Base-by-base conservation (phyloP, 768 basidiomycete genomes). In the Lentinula edodes region DNA sequence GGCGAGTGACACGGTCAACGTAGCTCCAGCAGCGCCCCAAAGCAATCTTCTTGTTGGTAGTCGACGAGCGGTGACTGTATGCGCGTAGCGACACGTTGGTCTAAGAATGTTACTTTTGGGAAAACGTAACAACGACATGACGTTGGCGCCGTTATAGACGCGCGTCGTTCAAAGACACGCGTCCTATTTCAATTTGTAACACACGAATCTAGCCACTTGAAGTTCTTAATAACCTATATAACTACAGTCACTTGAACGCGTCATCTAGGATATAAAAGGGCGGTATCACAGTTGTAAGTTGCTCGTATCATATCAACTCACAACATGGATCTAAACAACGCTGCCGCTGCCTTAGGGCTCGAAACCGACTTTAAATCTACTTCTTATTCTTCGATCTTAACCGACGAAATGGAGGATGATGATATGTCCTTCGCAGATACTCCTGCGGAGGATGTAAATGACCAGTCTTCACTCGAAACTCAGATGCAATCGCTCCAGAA, bases 401-500 rank as follows among this genome's bases (percentile, higher is more conserved):
- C 52, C 23, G 60, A 58, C 53, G 63, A 45, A 57, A 84, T 88
- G 85, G 86, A 88, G 45, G 84, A 86, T 55, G 86, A 86, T 66
- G 82, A 83, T 58, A 72, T 81, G 36, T 78, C 81, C 48, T 69
- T 83, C 54, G 70, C 74, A 35, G 74, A 78, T 52, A 60, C 59
- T 20, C 68, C 74, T 15, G 69, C 75, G 45, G 76, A 72, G 15
- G 78, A 76, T 61, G 68, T 72, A 51, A 61, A 66, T 53, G 76
- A 80, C 7, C 68, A 72, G 48, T 75, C 79, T 9, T 75, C 78
- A 20, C 73, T 78, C 60, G 88, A 88, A 63, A 83, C 80, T 67
- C 85, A 90, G 69, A 78, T 74, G 56, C 80, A 79, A 20, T 76
- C 85, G 46, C 80, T 92, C 48, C 81, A 86, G 64, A 79, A 81